phyloP scores from a whole-genome alignment of 1,284 basidiomycete species.

The Trichosporon asahii region DNA sequence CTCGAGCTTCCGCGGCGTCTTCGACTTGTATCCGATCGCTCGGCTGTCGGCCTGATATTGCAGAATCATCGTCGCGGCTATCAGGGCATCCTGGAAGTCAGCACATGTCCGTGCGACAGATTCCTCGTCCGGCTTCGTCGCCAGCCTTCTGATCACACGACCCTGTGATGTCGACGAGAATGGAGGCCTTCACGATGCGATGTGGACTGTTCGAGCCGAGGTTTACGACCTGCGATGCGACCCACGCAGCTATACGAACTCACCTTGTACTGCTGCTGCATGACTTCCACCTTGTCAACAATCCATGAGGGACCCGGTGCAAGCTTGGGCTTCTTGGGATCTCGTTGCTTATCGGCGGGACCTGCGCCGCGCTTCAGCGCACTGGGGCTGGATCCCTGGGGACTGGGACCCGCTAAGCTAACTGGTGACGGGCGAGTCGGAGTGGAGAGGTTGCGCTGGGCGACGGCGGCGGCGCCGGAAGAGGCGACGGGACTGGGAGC shows the following conservation, averaged over 20 bases:
- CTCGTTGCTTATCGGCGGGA: slow-evolving; percentile 9
- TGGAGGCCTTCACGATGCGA: background rate
- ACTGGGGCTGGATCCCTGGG: background rate
- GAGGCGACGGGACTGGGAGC: slow-evolving; percentile 9
- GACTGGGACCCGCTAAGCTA: slow-evolving; percentile 5
- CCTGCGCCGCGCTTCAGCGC: background rate
- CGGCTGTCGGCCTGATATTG: slow-evolving; percentile 30
- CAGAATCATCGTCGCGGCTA: slow-evolving; percentile 31
- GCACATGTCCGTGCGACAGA: background rate
- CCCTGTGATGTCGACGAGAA: background rate
- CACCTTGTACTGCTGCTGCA: slow-evolving; percentile 35
- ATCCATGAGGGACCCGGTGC: slow-evolving; percentile 33
- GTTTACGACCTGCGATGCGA: background rate
- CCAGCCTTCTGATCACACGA: background rate
- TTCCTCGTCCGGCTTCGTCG: background rate
- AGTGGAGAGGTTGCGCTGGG: slow-evolving; percentile 13
- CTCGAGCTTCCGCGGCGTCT: slow-evolving; percentile 26
- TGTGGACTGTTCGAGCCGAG: background rate
- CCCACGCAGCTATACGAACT: background rate
- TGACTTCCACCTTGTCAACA: slow-evolving; percentile 25
- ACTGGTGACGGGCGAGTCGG: slow-evolving; percentile 16
- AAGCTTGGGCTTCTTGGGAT: slow-evolving; percentile 19
- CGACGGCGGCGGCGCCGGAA: background rate
- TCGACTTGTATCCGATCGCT: slow-evolving; percentile 20
- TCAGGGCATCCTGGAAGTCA: slow-evolving; percentile 30